phyloP scores from a whole-genome alignment of 495 filamentous ascomycete genomes.

The Aspergillus mulundensis region DNA sequence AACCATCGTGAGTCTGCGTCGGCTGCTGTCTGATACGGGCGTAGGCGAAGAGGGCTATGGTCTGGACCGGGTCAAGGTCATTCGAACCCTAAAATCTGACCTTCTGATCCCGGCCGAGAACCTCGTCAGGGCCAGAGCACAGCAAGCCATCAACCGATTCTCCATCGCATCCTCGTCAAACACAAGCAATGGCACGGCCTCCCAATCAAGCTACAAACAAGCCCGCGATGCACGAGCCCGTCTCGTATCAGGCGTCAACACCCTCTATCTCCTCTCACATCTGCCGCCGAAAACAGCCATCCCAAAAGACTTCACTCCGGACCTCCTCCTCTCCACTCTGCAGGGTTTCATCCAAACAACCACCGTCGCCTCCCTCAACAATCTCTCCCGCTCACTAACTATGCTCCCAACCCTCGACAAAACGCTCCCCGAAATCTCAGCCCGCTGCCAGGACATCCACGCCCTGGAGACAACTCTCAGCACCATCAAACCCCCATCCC shows the following conservation, averaged over 20 bases:
- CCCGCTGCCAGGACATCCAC: constrained; percentile 84
- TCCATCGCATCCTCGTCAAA: constrained; percentile 62
- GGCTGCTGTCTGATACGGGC: constrained; percentile 60
- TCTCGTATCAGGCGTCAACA: constrained; percentile 67
- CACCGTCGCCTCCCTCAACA: constrained; percentile 68
- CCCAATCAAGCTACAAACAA: constrained; percentile 66
- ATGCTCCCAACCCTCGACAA: constrained; percentile 79
- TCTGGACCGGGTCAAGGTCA: constrained; percentile 64
- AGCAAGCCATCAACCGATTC: constrained; percentile 81
- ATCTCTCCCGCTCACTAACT: constrained; percentile 66
- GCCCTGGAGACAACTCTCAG: constrained; percentile 77
- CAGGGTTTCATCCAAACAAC: constrained; percentile 76
- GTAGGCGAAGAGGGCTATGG: constrained; percentile 72
- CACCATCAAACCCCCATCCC: constrained; percentile 58
- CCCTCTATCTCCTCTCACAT: constrained; percentile 79
- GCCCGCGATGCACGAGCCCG: constrained; percentile 71
- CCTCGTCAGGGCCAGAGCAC: constrained; percentile 60
- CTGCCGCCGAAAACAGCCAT: constrained; percentile 27
- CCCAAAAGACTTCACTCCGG: constrained; percentile 47
- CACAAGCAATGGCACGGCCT: constrained; percentile 24
- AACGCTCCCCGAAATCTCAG: constrained; percentile 74
- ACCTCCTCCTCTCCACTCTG: constrained; percentile 68
- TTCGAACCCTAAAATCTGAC: constrained; percentile 62
- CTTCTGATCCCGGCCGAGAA: constrained; percentile 67
- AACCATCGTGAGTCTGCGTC: constrained; percentile 67